These are phyloP conservation scores for Myrmaecium sp. DNA, from an alignment of 2,329 filamentous ascomycete genomes.

Conservation along the genomic window DNA sequence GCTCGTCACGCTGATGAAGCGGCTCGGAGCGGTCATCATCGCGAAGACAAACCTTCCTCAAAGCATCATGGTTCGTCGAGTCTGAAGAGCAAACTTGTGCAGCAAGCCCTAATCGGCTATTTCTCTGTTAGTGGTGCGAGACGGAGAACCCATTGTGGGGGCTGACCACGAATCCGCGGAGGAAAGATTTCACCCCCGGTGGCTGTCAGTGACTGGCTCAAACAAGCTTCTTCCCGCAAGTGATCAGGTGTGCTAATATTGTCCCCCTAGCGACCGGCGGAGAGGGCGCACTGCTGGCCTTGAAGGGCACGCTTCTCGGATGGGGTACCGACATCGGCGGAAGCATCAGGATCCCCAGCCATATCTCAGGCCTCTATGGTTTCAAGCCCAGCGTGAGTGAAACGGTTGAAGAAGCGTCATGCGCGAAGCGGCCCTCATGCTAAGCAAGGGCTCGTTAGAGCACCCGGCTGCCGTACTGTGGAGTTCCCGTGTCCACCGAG, in stretches of 20 bases:
- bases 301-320: conserved; percentile 10
- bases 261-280: conserved; percentile 21
- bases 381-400: conserved; percentile 10
- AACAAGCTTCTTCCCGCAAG: no score
- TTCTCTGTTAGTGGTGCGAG: conserved; percentile 30
- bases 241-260: no score
- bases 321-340: conserved; percentile 13
- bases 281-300: conserved; percentile 9
- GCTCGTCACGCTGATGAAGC: conserved; percentile 31
- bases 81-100: conserved; percentile 18
- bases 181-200: conserved; percentile 27
- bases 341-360: conserved; percentile 9
- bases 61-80: conserved; percentile 32
- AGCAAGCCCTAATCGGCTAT: neutral
- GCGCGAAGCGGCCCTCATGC: conserved; percentile 2
- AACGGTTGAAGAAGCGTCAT: neutral
- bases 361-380: conserved; percentile 13
- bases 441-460: no score
- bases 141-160: conserved; percentile 37
- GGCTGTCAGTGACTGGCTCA: conserved; percentile 31
- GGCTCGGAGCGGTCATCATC: conserved; percentile 34
- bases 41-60: conserved; percentile 36
- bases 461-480: conserved; percentile 38
- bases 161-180: conserved; percentile 29
- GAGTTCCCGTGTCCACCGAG: conserved; percentile 43